These are phyloP conservation scores for Macrophomina phaseolina DNA, from an alignment of 2,329 filamentous ascomycete species.

Conservation along the genomic window DNA sequence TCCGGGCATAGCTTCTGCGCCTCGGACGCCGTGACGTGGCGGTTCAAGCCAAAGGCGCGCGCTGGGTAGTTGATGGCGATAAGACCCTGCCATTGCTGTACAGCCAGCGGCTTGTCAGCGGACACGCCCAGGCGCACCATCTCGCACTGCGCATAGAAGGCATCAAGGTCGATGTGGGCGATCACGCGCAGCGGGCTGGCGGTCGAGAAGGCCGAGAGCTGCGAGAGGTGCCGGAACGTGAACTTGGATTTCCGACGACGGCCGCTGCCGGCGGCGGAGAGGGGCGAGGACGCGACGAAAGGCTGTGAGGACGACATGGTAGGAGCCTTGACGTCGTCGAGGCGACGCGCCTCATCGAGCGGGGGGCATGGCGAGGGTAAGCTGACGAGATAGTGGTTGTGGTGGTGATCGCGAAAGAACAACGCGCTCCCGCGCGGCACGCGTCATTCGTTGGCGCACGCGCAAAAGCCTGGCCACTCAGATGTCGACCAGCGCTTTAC, in stretches of 20 bases:
- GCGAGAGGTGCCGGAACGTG: slow-evolving; percentile 81
- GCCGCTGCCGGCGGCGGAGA: slow-evolving; percentile 45
- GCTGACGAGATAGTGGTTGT: not conserved
- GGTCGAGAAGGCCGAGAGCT: slow-evolving; percentile 73
- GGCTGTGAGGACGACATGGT: slow-evolving; percentile 56
- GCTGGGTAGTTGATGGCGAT: slow-evolving; percentile 98
- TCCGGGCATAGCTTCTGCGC: slow-evolving; percentile 86
- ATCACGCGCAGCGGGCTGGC: slow-evolving; percentile 83
- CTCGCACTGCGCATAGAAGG: slow-evolving; percentile 94
- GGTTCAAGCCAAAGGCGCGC: slow-evolving; percentile 75
- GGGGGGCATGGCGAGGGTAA: not conserved
- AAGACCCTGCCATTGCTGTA: slow-evolving; percentile 93
- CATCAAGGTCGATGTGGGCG: slow-evolving; percentile 93
- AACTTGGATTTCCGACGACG: slow-evolving; percentile 68
- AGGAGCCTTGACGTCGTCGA: slow-evolving; percentile 9
- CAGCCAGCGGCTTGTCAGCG: slow-evolving; percentile 81
- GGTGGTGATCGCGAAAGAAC: slow-evolving; percentile 1
- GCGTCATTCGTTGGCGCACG: slow-evolving; percentile 2
- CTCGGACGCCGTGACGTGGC: slow-evolving; percentile 80
- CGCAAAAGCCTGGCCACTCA: not conserved
- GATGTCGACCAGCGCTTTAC: not conserved
- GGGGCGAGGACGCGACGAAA: slow-evolving; percentile 54
- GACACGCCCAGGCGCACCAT: slow-evolving; percentile 80
- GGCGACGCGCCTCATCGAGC: slow-evolving; percentile 20
- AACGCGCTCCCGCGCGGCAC: slow-evolving; percentile 14